Percentiles rank a stretch among this genome's conserved stretches.
Evolutionary conservation across 2,329 filamentous ascomycete species (phyloP).

Genomic region (Xylariaceae sp.): DNA sequence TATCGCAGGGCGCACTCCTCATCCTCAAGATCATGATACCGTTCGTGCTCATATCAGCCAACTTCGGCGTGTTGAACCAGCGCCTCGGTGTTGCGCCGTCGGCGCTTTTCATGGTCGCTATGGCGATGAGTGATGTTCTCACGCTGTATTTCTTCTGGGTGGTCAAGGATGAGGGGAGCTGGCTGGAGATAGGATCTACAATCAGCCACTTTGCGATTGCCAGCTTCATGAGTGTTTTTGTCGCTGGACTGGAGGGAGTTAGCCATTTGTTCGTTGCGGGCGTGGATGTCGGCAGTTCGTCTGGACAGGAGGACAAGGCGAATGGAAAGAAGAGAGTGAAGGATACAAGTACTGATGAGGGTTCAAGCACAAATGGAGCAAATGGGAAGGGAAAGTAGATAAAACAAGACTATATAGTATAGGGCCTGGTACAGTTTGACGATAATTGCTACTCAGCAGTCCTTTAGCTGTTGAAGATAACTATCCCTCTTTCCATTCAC

Average conservation of each 20-base stretch:
- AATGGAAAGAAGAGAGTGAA: slow-evolving; percentile 12
- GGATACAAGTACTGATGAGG: neutral
- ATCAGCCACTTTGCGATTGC: slow-evolving; percentile 96
- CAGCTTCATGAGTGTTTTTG: slow-evolving; percentile 84
- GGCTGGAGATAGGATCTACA: slow-evolving; percentile 95
- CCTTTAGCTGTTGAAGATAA: no score
- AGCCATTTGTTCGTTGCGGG: slow-evolving; percentile 80
- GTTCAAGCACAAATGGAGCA: neutral
- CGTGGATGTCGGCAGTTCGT: slow-evolving; percentile 57
- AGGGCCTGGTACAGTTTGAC: no score
- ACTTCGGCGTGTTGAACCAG: slow-evolving; percentile 88
- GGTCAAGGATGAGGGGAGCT: slow-evolving; percentile 92
- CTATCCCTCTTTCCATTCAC: no score
- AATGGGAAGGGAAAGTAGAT: neutral
- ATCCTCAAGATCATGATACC: slow-evolving; percentile 89
- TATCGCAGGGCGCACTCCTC: slow-evolving; percentile 82
- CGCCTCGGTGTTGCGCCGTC: slow-evolving; percentile 79
- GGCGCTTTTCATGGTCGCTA: slow-evolving; percentile 90
- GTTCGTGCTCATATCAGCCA: slow-evolving; percentile 87
- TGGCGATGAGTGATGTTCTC: slow-evolving; percentile 84
- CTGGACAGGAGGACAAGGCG: slow-evolving; percentile 4
- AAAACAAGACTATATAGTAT: no score
- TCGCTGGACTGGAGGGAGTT: slow-evolving; percentile 79
- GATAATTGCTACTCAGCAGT: no score
- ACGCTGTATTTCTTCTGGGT: slow-evolving; percentile 98